Conservation (phyloP, 163 green algal genomes). For the Chlamydomonas reinhardtii region DNA sequence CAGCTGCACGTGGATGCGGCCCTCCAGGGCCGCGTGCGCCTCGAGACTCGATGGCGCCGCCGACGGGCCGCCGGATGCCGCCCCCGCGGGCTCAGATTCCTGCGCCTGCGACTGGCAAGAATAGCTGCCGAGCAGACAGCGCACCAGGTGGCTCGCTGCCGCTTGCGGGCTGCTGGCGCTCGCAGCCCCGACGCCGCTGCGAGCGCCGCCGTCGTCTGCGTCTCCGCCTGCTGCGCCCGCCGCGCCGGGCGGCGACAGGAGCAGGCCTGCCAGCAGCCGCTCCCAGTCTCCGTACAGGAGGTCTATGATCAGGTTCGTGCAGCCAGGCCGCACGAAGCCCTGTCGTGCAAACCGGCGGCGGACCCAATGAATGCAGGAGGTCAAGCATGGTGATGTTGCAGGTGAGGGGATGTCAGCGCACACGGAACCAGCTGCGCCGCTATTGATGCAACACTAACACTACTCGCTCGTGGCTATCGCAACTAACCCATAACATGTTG, state of each 20-base stretch:
- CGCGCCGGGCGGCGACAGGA: neutral
- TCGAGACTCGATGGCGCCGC: too few relatives aligned
- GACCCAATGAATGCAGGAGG: neutral
- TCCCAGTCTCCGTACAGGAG: neutral
- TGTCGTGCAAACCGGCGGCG: neutral
- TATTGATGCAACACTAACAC: too few relatives aligned
- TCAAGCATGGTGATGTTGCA: neutral
- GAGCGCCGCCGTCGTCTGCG: neutral
- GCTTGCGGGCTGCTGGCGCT: neutral
- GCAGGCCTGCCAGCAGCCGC: neutral
- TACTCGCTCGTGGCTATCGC: too few relatives aligned
- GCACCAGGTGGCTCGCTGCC: neutral
- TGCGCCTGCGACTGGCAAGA: too few relatives aligned
- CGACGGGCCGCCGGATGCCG: too few relatives aligned
- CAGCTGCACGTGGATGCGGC: constrained; percentile 10
- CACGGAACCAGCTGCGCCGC: too few relatives aligned
- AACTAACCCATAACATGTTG: too few relatives aligned
- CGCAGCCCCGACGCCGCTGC: neutral
- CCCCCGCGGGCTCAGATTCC: too few relatives aligned
- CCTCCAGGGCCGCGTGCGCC: neutral
- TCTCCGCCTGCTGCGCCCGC: neutral
- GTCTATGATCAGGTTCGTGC: constrained; percentile 32
- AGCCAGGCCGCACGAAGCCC: constrained; percentile 36
- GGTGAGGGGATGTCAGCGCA: neutral
- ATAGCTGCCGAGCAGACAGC: too few relatives aligned